A percentile compares a stretch with the other conserved stretches of the same genome.
Conservation (phyloP, 2,329 filamentous ascomycete species). For the Arthrobotrys megalospora region DNA sequence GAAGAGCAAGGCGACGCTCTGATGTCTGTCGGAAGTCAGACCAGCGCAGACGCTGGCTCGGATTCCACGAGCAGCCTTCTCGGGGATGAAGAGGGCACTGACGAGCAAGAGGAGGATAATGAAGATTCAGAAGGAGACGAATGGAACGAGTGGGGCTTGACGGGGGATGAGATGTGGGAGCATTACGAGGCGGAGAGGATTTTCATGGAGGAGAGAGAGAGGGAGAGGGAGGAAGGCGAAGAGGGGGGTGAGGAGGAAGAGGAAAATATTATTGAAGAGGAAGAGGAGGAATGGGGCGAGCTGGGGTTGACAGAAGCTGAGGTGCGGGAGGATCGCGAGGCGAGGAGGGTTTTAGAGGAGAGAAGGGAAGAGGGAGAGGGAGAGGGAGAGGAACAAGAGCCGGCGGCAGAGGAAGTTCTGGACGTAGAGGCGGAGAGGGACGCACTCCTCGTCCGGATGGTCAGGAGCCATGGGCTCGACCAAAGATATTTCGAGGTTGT, state of each 20-base stretch:
- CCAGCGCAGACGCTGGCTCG: neutral
- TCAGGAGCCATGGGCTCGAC: neutral
- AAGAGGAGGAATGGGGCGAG: neutral
- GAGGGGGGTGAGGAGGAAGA: neutral
- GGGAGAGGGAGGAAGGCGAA: neutral
- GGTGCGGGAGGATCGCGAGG: neutral
- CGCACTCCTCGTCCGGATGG: neutral
- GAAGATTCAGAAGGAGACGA: neutral
- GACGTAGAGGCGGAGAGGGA: neutral
- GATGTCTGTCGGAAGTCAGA: constrained; percentile 7
- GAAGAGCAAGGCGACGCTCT: constrained; percentile 1
- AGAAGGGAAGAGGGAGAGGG: neutral
- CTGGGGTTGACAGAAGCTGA: neutral
- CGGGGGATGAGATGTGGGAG: neutral
- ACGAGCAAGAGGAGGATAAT: neutral
- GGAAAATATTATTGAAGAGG: too few relatives aligned
- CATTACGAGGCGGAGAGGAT: neutral
- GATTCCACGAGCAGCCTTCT: neutral
- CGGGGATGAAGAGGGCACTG: neutral
- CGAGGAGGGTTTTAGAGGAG: neutral
- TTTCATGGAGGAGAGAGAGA: neutral
- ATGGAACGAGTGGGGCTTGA: neutral
- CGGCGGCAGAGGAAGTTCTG: neutral
- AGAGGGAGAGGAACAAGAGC: neutral
- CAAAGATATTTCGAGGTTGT: neutral